A percentile compares a stretch with the other conserved stretches of the same genome.
phyloP scores from a whole-genome alignment of 371 early-diverging fungal genomes.

The Haplosporangium sp. region DNA sequence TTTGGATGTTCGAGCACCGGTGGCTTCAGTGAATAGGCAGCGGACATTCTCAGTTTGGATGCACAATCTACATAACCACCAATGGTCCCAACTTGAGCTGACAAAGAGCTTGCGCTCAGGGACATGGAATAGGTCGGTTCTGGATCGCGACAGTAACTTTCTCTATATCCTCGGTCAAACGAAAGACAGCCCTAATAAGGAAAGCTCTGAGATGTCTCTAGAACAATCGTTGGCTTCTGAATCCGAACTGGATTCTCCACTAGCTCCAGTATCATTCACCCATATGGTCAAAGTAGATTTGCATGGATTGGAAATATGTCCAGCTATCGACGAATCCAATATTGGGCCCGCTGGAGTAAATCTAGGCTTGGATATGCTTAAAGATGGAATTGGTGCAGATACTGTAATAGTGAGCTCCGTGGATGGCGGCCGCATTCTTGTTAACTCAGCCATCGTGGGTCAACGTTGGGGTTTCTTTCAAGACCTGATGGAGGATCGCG shows the following conservation, averaged over 20 bases:
- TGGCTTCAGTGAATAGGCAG: conserved; percentile 6
- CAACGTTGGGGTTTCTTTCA: conserved; percentile 76
- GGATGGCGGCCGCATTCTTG: conserved; percentile 67
- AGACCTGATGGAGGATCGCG: conserved; percentile 59
- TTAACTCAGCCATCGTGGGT: conserved; percentile 72
- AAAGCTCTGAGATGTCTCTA: neutral
- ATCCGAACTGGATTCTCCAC: neutral
- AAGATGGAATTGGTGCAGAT: conserved; percentile 68
- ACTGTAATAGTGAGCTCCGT: conserved; percentile 62
- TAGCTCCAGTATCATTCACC: conserved; percentile 55
- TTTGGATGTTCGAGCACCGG: neutral
- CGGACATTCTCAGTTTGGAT: conserved; percentile 62
- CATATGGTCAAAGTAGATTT: conserved; percentile 75
- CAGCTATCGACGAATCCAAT: conserved; percentile 58
- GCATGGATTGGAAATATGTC: conserved; percentile 74
- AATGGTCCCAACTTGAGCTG: conserved; percentile 61
- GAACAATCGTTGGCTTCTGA: neutral
- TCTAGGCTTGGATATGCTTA: conserved; percentile 70
- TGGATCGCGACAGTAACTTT: conserved; percentile 59
- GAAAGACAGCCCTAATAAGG: neutral
- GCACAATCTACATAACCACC: conserved; percentile 54
- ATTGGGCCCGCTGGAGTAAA: conserved; percentile 63
- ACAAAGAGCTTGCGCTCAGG: conserved; percentile 59
- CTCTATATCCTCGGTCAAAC: conserved; percentile 63
- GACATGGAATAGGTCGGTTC: conserved; percentile 62